A percentile compares a stretch with the other conserved stretches of the same genome.
phyloP scores from a whole-genome alignment of 2,329 filamentous ascomycete genomes.

The Chaetothyriales sp. region DNA sequence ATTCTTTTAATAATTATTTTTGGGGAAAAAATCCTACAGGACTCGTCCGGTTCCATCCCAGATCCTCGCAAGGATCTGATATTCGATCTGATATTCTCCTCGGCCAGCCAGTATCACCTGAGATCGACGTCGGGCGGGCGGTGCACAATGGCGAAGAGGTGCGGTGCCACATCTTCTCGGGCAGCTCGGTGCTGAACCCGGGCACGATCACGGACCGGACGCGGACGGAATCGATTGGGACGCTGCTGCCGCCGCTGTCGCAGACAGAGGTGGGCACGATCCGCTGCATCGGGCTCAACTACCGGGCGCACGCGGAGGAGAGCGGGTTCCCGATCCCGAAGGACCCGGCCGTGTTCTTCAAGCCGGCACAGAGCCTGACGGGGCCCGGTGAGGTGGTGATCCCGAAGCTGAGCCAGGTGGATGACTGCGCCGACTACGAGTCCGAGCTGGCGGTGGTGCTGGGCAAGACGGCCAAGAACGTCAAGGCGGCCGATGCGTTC shows the following conservation, averaged over 20 bases:
- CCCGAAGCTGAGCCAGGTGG: conserved; percentile 23
- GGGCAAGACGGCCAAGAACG: conserved; percentile 24
- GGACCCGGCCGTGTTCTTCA: conserved; percentile 25
- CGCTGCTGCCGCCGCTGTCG: conserved; percentile 23
- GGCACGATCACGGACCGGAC: conserved; percentile 37
- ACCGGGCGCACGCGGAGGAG: conserved; percentile 28
- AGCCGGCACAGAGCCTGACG: conserved; percentile 24
- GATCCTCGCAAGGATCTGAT: conserved; percentile 25
- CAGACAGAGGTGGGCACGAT: conserved; percentile 26
- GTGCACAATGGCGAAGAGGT: conserved; percentile 40
- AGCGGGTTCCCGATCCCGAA: conserved; percentile 25
- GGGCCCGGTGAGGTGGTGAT: conserved; percentile 21
- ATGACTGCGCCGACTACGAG: conserved; percentile 29
- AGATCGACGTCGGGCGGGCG: conserved; percentile 42
- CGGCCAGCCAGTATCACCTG: conserved; percentile 29
- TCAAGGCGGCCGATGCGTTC: conserved; percentile 24
- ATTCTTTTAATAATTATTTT: too few relatives aligned
- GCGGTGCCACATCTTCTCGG: conserved; percentile 41
- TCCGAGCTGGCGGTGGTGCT: conserved; percentile 28
- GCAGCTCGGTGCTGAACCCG: conserved; percentile 41
- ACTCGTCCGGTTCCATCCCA: conserved; percentile 45
- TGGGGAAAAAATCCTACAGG: conserved; percentile 27
- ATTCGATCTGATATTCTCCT: conserved; percentile 31
- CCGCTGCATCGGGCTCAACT: conserved; percentile 34
- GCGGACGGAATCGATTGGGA: conserved; percentile 32